Evolutionary conservation across 2,329 filamentous ascomycete species (phyloP).

Genomic region (Thielaviopsis euricoi): DNA sequence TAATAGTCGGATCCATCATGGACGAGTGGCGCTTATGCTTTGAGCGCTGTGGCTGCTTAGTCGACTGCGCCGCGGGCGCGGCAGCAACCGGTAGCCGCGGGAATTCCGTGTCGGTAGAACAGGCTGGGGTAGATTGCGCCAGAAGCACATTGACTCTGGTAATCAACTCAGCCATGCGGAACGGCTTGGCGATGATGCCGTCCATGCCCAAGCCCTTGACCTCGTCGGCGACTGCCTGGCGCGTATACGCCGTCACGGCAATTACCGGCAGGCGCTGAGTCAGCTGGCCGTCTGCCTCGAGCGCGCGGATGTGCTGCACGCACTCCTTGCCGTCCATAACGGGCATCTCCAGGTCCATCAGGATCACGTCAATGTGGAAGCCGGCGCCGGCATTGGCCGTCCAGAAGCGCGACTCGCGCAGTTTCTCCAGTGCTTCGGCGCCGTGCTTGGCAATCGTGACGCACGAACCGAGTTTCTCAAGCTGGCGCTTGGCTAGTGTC

Average conservation of each 20-base stretch:
- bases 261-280: conserved; percentile 57
- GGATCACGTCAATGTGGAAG: conserved; percentile 45
- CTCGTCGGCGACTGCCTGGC: conserved; percentile 25
- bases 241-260: conserved; percentile 68
- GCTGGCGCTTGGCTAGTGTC: conserved; percentile 43
- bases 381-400: conserved; percentile 28
- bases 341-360: conserved; percentile 76
- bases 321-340: conserved; percentile 70
- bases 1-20: not conserved
- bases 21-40: not conserved
- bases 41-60: not conserved
- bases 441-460: conserved; percentile 50
- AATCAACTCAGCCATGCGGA: conserved; percentile 54
- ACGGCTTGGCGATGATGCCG: conserved; percentile 66
- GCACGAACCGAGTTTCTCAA: conserved; percentile 42
- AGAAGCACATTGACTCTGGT: conserved; percentile 47
- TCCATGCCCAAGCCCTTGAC: conserved; percentile 28
- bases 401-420: conserved; percentile 42
- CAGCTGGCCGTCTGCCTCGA: conserved; percentile 46
- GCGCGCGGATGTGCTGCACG: conserved; percentile 48
- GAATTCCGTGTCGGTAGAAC: not conserved
- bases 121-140: conserved; percentile 19
- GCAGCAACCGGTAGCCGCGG: not conserved
- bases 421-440: conserved; percentile 40
- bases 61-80: not conserved